These are phyloP conservation scores for Butyriboletus loyo DNA, from an alignment of 768 basidiomycete genomes.

Conservation along the genomic window DNA sequence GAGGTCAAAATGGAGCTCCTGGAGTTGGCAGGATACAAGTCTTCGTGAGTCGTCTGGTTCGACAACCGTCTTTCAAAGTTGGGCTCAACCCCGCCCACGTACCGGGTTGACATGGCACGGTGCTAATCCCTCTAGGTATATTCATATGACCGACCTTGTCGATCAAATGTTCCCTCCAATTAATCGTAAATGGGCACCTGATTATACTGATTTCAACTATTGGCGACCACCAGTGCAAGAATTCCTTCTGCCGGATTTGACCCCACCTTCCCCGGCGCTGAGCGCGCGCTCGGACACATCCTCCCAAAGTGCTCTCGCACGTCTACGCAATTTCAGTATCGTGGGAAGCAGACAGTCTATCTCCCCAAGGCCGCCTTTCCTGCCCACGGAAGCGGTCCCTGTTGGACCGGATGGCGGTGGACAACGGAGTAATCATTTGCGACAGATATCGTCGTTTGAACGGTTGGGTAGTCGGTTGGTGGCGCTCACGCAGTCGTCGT, in stretches of 20 bases:
- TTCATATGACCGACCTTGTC: constrained; percentile 98
- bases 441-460: constrained; percentile 78
- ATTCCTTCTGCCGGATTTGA: constrained; percentile 72
- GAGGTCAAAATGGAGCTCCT: constrained; percentile 97
- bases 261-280: constrained; percentile 88
- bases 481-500: constrained; percentile 44
- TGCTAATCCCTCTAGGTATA: constrained; percentile 58
- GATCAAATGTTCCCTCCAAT: constrained; percentile 99
- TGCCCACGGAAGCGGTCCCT: constrained; percentile 14
- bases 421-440: constrained; percentile 44
- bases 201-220: constrained; percentile 96
- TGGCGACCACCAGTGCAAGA: constrained; percentile 85
- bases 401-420: constrained; percentile 7
- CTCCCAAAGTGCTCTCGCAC: constrained; percentile 65
- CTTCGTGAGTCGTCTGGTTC: constrained; percentile 57
- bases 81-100: too few species aligned
- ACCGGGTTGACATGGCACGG: background rate
- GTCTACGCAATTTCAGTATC: constrained; percentile 77
- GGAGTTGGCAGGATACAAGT: constrained; percentile 96
- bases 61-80: background rate
- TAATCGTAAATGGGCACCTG: constrained; percentile 80
- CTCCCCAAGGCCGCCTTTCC: constrained; percentile 27
- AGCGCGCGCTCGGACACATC: constrained; percentile 91
- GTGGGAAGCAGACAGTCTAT: constrained; percentile 45
- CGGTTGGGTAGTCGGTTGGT: constrained; percentile 57